Evolutionary conservation across 257 asterid species (phyloP), one percentile per base, ranked within the genome.

Genomic region (Ocimum tenuiflorum): DNA sequence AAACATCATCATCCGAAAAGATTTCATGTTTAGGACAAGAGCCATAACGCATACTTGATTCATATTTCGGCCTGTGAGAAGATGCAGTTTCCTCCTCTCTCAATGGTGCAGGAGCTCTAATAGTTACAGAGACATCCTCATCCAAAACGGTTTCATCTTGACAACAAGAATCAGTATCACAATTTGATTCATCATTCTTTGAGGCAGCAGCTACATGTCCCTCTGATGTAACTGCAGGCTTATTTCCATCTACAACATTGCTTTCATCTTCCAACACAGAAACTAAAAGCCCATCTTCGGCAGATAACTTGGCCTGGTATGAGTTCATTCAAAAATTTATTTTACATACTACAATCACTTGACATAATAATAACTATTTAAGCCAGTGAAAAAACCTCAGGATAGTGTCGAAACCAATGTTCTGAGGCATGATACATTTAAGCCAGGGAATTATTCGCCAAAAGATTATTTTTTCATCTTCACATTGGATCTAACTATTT

Each of bases 1-100:
- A 67, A 53, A 48, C 35, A 50, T 78, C 85, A 45, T 72, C 79
- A 53, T 73, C 77, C 9, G 81, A 73, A 64, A 60, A 57, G 50
- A 73, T 52, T 13, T 74, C 85, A 33, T 74, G 75, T 6, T 73
- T 78, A 17, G 51, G 50, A 42, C 24, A 48, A 48, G 77, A 71
- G 36, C 55, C 68, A 31, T 78, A 73, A n/a, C 71, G 81, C 56
- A 58, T 76, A 43, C 67, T 67, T 24, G 77, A 70, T 22, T 72
- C 59, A 54, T 53, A 71, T 42, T 52, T 77, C 69, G 65, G 69
- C 63, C 72, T 65, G 17, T 58, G 54, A 49, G 42, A 41, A 20
- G 38, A 63, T 2, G 24, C 56, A 22, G 23, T 50, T 48, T 27
- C 65, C 55, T 63, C 71, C 57, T 63, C 23, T 50, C 17, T 35